These are phyloP conservation scores for Sicyos baderoa DNA, from an alignment of 306 rosid genomes.

Conservation along the genomic window DNA sequence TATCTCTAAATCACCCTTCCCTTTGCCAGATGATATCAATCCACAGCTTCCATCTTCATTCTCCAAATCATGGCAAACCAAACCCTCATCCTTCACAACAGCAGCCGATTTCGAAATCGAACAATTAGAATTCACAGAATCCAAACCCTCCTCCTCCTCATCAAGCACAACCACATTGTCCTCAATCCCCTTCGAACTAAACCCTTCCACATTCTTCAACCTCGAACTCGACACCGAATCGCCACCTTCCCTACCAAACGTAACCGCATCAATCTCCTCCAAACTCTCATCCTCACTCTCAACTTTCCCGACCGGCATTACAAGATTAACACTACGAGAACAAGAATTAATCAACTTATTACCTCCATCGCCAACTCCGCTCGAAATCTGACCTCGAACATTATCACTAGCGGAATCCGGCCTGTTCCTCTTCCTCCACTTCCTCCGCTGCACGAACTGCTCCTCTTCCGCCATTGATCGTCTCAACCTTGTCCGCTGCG, in stretches of 20 bases:
- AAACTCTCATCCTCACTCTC: conserved; percentile 3
- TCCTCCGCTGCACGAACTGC: conserved; percentile 10
- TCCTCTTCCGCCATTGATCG: not conserved
- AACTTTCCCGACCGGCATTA: not conserved
- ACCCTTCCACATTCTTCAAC: conserved; percentile 10
- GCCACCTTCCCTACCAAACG: not conserved
- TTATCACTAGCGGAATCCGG: not conserved
- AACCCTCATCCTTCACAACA: not conserved
- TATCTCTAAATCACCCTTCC: not conserved
- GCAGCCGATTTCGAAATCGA: conserved; percentile 13
- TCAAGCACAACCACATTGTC: conserved; percentile 12
- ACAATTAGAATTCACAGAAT: conserved; percentile 14
- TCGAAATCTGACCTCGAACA: not conserved
- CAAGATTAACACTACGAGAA: not conserved
- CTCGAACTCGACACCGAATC: conserved; percentile 17
- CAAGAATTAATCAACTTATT: not conserved
- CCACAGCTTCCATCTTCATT: not conserved
- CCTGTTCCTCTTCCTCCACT: conserved; percentile 11
- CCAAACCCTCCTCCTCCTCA: conserved; percentile 18
- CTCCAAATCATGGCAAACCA: not conserved
- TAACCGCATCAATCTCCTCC: not conserved
- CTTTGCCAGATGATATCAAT: conserved; percentile 8
- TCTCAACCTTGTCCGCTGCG: conserved; percentile 28
- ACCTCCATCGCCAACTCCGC: not conserved
- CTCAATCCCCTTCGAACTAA: not conserved